phyloP scores from a whole-genome alignment of 139 green algal genomes.

The Trebouxia sp. region DNA sequence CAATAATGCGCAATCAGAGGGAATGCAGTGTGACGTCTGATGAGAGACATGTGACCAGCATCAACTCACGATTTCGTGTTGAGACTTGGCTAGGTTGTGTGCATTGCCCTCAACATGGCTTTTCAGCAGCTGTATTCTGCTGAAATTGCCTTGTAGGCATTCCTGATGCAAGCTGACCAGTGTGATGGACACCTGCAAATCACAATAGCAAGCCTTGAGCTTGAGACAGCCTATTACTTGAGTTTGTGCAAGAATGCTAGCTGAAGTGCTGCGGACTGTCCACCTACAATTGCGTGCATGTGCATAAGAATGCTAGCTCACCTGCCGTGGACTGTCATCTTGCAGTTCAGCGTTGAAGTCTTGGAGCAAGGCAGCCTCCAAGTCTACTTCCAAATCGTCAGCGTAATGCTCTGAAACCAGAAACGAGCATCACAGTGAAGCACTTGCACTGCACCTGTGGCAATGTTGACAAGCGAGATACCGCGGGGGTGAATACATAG shows the following conservation, averaged over 20 bases:
- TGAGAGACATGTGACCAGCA: no score
- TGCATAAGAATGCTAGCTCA: neutral
- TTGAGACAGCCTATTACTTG: neutral
- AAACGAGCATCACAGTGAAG: no score
- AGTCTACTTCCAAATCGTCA: slow-evolving; percentile 75
- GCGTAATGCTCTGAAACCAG: slow-evolving; percentile 66
- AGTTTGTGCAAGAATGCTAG: neutral
- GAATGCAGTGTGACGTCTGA: no score
- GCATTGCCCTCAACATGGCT: slow-evolving; percentile 18
- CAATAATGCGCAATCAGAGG: no score
- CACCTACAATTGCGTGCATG: neutral
- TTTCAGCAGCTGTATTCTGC: slow-evolving; percentile 47
- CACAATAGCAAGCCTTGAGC: no score
- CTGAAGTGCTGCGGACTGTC: neutral
- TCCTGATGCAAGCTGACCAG: slow-evolving; percentile 61
- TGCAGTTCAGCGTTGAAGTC: slow-evolving; percentile 81
- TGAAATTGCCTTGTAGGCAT: slow-evolving; percentile 42
- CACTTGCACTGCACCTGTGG: neutral
- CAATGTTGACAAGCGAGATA: neutral
- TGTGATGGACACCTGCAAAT: slow-evolving; percentile 52
- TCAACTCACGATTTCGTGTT: neutral
- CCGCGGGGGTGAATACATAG: no score
- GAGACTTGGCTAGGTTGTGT: neutral
- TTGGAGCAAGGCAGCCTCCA: slow-evolving; percentile 62
- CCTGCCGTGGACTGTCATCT: slow-evolving; percentile 68